Evolutionary conservation across 495 filamentous ascomycete species (phyloP), one percentile per base, ranked within the genome.

Genomic region (Chaetomium cochliodes): DNA sequence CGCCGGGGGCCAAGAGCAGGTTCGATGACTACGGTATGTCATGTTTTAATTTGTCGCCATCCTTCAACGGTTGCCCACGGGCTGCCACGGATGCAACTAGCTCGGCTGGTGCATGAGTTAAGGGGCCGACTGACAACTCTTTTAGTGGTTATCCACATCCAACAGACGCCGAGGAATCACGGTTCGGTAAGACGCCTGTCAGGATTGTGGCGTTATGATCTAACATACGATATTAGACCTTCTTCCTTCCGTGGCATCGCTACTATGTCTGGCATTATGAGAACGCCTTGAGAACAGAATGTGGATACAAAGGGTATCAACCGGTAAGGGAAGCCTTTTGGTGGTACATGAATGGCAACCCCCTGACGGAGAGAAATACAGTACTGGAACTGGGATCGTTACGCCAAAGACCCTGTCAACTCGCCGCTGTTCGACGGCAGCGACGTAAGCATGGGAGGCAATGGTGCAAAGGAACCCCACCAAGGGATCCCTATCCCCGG

Each of bases 171-270:
- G 20, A 64, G 67, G 5, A 89, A 90, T 52, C 88, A 91, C 65
- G 82, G 77, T 47, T 87, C 84, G 5, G 80, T 76, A 69, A 2
- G 52, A 47, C 84, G 8, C 28, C 15, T 18, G 82, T 78, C 7
- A 79, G 56, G 61, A 0, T 22, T 6, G 46, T 23, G 5, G 18
- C 8, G 20, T 5, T n/a, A 15, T 6, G 42, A 13, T 22, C 46
- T 53, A 53, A 64, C 22, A 9, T 37, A 13, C 25, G 20, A n/a
- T n/a, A n/a, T 5, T 76, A 86, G 86, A 30, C 83, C 78, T 84
- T 82, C 62, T 89, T 92, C 73, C 74, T 91, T 6, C 74, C 84
- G 2, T 92, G 88, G 87, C 89, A 92, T 69, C 80, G 89, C 13
- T 87, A 89, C 69, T 91, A 84, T 70, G 77, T 84, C 54, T 85